phyloP scores from a whole-genome alignment of 176 grass and related monocot species.

The Oryza punctata region DNA sequence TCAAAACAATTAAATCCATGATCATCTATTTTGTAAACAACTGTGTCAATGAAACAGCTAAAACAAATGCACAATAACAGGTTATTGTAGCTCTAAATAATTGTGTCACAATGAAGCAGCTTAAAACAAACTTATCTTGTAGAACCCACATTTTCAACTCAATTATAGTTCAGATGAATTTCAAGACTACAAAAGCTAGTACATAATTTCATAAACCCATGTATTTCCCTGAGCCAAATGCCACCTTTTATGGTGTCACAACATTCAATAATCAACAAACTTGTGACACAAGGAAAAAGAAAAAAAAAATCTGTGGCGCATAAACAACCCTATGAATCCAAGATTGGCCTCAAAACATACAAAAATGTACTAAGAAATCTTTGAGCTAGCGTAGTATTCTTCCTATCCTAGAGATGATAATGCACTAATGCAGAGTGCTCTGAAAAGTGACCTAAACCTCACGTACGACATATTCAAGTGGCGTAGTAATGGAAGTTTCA shows the following conservation, averaged over 20 bases:
- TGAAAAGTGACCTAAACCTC: not conserved
- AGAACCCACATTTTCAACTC: not conserved
- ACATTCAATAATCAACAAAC: not conserved
- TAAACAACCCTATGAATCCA: not conserved
- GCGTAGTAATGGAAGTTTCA: not conserved
- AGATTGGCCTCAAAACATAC: not conserved
- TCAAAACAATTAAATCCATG: constrained; percentile 3
- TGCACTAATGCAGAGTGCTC: not conserved
- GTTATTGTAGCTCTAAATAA: not conserved
- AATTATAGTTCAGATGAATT: not conserved
- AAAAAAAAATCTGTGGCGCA: not conserved
- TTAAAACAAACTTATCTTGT: not conserved
- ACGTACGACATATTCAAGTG: not conserved
- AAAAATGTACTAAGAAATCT: not conserved
- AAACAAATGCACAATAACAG: not conserved
- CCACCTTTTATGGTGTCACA: not conserved
- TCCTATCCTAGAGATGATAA: not conserved
- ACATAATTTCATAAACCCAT: not conserved
- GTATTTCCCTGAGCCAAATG: not conserved
- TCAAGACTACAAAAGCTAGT: constrained; percentile 10
- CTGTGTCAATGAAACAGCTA: not conserved
- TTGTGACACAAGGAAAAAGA: not conserved
- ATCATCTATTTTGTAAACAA: not conserved
- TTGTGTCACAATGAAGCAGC: not conserved
- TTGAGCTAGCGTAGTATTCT: not conserved